Percentiles rank a stretch among this genome's conserved stretches.
These are phyloP conservation scores for Candida montana DNA, from an alignment of 805 yeast genomes.

Conservation along the genomic window DNA sequence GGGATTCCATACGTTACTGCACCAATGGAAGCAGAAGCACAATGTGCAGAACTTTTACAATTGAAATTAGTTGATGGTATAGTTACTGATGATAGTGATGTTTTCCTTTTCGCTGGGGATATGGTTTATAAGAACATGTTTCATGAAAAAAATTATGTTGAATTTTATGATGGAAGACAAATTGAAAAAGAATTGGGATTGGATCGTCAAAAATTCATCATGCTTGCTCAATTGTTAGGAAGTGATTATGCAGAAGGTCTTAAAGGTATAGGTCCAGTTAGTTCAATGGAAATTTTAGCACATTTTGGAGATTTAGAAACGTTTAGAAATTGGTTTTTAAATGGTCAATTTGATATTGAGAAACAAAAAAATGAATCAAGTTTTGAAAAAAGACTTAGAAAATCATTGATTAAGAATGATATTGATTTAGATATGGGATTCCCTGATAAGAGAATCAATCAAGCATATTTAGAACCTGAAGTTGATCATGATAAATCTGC, in stretches of 20 bases:
- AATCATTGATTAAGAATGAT: slow-evolving; percentile 48
- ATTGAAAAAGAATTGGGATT: slow-evolving; percentile 63
- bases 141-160: slow-evolving; percentile 88
- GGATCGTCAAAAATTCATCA: slow-evolving; percentile 58
- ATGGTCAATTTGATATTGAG: slow-evolving; percentile 36
- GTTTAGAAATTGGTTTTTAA: slow-evolving; percentile 37
- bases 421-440: slow-evolving; percentile 54
- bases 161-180: slow-evolving; percentile 61
- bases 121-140: slow-evolving; percentile 87
- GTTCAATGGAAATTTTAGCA: slow-evolving; percentile 84
- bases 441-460: slow-evolving; percentile 62
- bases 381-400: slow-evolving; percentile 54
- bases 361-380: slow-evolving; percentile 37
- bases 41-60: slow-evolving; percentile 76
- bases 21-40: slow-evolving; percentile 99
- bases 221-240: slow-evolving; percentile 79
- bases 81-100: slow-evolving; percentile 96
- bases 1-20: slow-evolving; percentile 95
- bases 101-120: slow-evolving; percentile 87
- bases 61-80: slow-evolving; percentile 86
- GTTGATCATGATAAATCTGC: slow-evolving; percentile 76
- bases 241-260: slow-evolving; percentile 95
- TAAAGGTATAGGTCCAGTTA: slow-evolving; percentile 90
- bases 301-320: slow-evolving; percentile 54
- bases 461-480: slow-evolving; percentile 75